These are phyloP conservation scores for Petunia secreta DNA, from an alignment of 257 asterid species.

Conservation along the genomic window DNA sequence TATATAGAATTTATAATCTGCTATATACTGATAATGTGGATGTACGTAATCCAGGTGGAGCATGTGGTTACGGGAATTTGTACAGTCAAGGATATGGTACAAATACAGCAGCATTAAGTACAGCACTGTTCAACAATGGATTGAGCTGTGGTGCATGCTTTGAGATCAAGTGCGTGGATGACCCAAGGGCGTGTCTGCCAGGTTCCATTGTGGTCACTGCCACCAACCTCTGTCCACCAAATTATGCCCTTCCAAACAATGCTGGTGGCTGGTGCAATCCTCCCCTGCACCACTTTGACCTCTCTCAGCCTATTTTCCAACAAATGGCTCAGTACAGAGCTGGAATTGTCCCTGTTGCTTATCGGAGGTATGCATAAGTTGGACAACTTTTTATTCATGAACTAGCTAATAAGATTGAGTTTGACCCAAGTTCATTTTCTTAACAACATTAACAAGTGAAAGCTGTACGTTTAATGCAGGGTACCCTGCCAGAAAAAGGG, in stretches of 20 bases:
- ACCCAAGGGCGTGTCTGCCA: conserved; percentile 34
- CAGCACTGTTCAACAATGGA: conserved; percentile 47
- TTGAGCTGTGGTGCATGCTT: conserved; percentile 49
- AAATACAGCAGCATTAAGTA: conserved; percentile 48
- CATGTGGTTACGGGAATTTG: conserved; percentile 56
- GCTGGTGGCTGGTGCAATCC: conserved; percentile 61
- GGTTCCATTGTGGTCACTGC: conserved; percentile 44
- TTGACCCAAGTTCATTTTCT: too few relatives aligned
- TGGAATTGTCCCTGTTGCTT: conserved; percentile 48
- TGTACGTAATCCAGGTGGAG: conserved; percentile 37
- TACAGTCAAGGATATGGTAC: conserved; percentile 53
- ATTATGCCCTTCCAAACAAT: conserved; percentile 41
- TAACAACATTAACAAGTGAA: neutral
- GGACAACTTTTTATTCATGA: neutral
- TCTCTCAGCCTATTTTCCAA: conserved; percentile 46
- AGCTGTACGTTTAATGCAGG: conserved; percentile 5
- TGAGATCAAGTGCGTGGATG: conserved; percentile 44
- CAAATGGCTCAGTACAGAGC: conserved; percentile 42
- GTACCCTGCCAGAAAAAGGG: conserved; percentile 28
- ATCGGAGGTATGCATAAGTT: conserved; percentile 34
- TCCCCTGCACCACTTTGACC: conserved; percentile 50
- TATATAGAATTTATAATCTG: neutral
- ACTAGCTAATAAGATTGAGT: too few relatives aligned
- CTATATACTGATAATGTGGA: neutral
- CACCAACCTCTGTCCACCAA: conserved; percentile 51